Conservation (phyloP, 305 asterid species). For the Fraxinus nigra region DNA sequence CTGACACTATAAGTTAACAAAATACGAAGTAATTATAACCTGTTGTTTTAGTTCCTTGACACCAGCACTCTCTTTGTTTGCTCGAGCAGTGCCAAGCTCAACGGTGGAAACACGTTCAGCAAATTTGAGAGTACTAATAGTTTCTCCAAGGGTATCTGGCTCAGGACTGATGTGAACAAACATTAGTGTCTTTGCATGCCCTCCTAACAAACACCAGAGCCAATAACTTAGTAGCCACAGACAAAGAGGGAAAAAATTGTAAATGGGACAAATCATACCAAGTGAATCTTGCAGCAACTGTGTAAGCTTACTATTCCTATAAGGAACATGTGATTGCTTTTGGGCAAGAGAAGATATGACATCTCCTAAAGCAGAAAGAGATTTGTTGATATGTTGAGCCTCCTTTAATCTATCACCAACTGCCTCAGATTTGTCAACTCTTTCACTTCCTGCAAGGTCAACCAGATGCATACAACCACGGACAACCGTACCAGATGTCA, state of each 20-base stretch:
- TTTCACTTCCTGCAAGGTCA: conserved; percentile 97
- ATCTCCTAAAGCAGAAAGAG: conserved; percentile 93
- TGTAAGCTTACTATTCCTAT: conserved; percentile 93
- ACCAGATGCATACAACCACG: conserved; percentile 96
- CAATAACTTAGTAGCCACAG: conserved; percentile 5
- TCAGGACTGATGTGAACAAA: conserved; percentile 93
- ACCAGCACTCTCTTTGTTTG: conserved; percentile 65
- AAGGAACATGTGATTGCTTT: conserved; percentile 80
- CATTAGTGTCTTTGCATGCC: conserved; percentile 91
- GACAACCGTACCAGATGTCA: conserved; percentile 63
- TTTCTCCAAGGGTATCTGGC: conserved; percentile 71
- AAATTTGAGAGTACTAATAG: conserved; percentile 86
- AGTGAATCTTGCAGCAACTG: conserved; percentile 95
- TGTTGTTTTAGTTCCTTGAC: conserved; percentile 83
- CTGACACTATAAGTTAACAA: neutral
- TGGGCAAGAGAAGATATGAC: conserved; percentile 85
- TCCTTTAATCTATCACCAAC: conserved; percentile 78
- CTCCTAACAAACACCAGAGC: conserved; percentile 45
- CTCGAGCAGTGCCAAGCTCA: conserved; percentile 83
- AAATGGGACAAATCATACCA: conserved; percentile 46
- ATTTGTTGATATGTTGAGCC: conserved; percentile 76
- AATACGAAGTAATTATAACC: conserved; percentile 34
- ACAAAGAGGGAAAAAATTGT: neutral
- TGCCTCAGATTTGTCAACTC: conserved; percentile 74
- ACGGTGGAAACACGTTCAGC: conserved; percentile 89